Evolutionary conservation across 2,329 filamentous ascomycete species (phyloP), one percentile per base, ranked within the genome.

Genomic region (Fusarium pininemorale): DNA sequence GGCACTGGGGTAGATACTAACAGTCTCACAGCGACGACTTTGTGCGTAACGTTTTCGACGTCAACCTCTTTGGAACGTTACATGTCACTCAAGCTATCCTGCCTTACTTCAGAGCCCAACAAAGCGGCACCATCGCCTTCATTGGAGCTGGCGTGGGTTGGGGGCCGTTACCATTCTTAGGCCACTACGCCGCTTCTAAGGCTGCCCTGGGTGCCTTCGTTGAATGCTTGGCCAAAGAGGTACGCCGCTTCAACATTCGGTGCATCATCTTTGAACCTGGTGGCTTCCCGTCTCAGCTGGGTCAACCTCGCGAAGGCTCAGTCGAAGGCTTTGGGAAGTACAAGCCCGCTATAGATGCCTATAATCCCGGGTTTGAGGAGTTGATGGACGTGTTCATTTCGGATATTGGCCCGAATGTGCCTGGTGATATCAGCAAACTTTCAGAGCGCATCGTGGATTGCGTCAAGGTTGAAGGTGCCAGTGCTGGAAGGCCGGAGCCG

Each of bases 161-260:
- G 59, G 63, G 63, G 0, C 32, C 63, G 39, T 10, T 66, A 3
- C 63, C 63, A 6, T 66, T 66, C 24, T 20, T 66, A 2, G 37
- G 59, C 22, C 59, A 66, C n/a, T 66, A 66, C 8, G 63, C 63
- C 3, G 63, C 63, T 18, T 66, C 63, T 7, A 64, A 66, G 24
- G 63, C 59, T 48, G 63, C 63, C 8, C 63, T 66, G 0, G 48
- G 63, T 1, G 48, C 63, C 3, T 48, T 64, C 30, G 60, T 64
- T 5, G 63, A 66, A 38, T 50, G 63, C 14, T 16, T 66, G 7
- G 13, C 35, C 3, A 66, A 66, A 18, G 63, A 66, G 24, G 48
- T 56, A 4, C 18, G 59, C 26, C 41, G 48, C 3, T 66, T 66
- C 41, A 56, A 64, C n/a, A 41, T 66, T 8, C 35, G 28, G 1